Conservation (phyloP, 2,329 filamentous ascomycete genomes). For the Ceratocystis huliohia region DNA sequence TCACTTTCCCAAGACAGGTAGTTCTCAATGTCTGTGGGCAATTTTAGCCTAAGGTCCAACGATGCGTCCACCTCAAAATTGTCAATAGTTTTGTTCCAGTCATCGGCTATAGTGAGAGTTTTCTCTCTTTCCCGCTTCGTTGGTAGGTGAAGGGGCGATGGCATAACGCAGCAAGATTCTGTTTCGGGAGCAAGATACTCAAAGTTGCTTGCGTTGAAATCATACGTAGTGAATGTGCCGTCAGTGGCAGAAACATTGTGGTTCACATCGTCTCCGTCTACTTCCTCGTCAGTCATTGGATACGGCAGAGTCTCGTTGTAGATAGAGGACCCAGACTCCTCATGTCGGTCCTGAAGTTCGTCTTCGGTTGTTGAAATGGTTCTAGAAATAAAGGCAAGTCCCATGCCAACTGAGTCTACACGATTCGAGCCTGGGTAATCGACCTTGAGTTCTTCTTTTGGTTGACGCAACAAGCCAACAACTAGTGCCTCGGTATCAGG, state of each 20-base stretch:
- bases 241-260: neutral
- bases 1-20: neutral
- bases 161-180: neutral
- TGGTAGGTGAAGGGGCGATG: neutral
- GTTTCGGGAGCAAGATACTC: neutral
- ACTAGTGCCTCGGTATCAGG: neutral
- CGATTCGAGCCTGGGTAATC: neutral
- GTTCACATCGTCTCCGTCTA: neutral
- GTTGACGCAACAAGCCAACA: neutral
- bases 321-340: neutral
- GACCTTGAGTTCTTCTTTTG: neutral
- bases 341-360: neutral
- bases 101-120: neutral
- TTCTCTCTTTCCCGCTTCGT: neutral
- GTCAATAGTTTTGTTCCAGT: neutral
- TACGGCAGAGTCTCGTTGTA: neutral
- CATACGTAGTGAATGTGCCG: neutral
- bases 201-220: neutral
- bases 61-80: neutral
- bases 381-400: neutral
- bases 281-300: neutral
- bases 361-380: neutral
- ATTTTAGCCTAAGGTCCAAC: neutral
- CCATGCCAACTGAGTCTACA: neutral
- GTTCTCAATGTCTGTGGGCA: neutral